These are phyloP conservation scores for Phytophthora foliorum DNA, from an alignment of 352 stramenopile species.

Conservation along the genomic window DNA sequence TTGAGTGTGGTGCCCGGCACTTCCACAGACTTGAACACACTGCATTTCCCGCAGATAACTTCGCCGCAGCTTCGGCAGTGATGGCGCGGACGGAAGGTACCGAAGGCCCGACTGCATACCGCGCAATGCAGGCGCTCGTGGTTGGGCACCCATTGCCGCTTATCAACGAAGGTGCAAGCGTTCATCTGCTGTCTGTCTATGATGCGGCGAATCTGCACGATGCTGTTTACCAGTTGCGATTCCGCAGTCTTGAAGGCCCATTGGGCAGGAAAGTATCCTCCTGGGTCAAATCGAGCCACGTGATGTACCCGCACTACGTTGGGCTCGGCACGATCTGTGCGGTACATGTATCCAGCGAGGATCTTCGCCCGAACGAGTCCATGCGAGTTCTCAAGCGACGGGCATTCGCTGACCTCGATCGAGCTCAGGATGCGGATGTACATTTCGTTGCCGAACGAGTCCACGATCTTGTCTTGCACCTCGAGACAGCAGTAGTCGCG, in stretches of 20 bases:
- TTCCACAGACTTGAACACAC: slow-evolving; percentile 83
- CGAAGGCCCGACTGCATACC: slow-evolving; percentile 79
- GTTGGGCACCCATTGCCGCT: slow-evolving; percentile 86
- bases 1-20: slow-evolving; percentile 84
- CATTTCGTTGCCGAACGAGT: slow-evolving; percentile 88
- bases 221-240: slow-evolving; percentile 78
- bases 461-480: slow-evolving; percentile 87
- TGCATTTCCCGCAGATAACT: slow-evolving; percentile 91
- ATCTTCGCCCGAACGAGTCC: slow-evolving; percentile 88
- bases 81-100: slow-evolving; percentile 84
- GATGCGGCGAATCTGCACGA: slow-evolving; percentile 84
- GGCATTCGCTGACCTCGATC: slow-evolving; percentile 84
- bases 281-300: slow-evolving; percentile 77
- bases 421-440: slow-evolving; percentile 85
- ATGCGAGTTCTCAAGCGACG: slow-evolving; percentile 87
- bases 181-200: slow-evolving; percentile 92
- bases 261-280: slow-evolving; percentile 82
- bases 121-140: slow-evolving; percentile 74
- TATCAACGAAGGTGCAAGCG: slow-evolving; percentile 85
- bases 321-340: slow-evolving; percentile 74
- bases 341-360: slow-evolving; percentile 83
- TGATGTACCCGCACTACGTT: slow-evolving; percentile 82
- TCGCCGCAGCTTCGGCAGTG: slow-evolving; percentile 91
- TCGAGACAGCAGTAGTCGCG: slow-evolving; percentile 90
- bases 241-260: slow-evolving; percentile 89